Evolutionary conservation across 805 yeast genomes (phyloP), one percentile per base, ranked within the genome.

Genomic region (Tetrapisispora nanseiensis): DNA sequence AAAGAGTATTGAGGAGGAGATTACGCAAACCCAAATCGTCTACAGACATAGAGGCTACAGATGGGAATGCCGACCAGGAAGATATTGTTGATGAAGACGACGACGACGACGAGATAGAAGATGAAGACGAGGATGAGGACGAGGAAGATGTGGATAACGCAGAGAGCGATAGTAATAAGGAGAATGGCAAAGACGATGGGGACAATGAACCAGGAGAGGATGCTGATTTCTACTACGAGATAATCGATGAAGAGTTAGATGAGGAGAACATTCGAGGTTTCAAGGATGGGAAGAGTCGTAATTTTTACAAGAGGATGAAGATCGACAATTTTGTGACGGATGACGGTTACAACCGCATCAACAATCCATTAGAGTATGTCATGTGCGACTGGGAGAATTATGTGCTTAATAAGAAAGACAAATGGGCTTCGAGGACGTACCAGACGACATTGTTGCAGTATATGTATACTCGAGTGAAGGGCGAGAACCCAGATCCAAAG

Each of bases 341-440:
- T n/a, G 56, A 53, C 20, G 24, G 30, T 16, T 39, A 45, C 16
- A 44, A 53, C 28, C 39, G 54, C 20, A 44, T 56, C 7, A 55
- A 57, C 36, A 57, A 54, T 31, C 52, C 51, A 3, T 35, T 51
- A 5, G 62, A 57, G 35, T 30, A 50, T 10, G 35, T 41, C 4
- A 36, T 57, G n/a, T 46, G 56, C 33, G 56, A 56, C 23, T 48
- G 54, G 53, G 62, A 56, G 39, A 44, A 48, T 3, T 34, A 40
- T 7, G n/a, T 26, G 10, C 32, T 51, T 31, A 57, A 57, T 9
- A 29, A 27, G 10, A 30, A 35, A 5, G 62, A 57, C 41, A 20
- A 24, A 23, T 21, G 22, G 12, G 28, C 33, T n/a, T 57, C 62
- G 3, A 38, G 33, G 16, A 20, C 21, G 11, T 41, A 56, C 40